A percentile compares a stretch with the other conserved stretches of the same genome.
Evolutionary conservation across 805 yeast species (phyloP).

Genomic region (Ogataea salicorniae): DNA sequence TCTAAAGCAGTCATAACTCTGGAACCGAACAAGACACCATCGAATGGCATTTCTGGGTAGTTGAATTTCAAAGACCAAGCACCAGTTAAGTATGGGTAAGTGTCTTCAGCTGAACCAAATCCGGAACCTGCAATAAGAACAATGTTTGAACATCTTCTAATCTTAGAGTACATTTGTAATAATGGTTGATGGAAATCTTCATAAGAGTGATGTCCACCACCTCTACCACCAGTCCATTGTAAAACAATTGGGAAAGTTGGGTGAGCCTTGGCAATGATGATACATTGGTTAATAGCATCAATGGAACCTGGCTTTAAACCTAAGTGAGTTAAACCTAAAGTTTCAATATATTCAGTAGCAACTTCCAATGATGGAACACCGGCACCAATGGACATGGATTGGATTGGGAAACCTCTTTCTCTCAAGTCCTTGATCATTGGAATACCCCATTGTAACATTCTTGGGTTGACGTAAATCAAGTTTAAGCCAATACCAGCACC

Average conservation of each 20-base stretch:
- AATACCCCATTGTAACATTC: slow-evolving; percentile 98
- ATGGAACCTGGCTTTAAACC: slow-evolving; percentile 98
- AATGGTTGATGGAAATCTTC: slow-evolving; percentile 99
- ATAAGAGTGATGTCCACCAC: slow-evolving; percentile 99
- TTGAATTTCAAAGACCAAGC: slow-evolving; percentile 83
- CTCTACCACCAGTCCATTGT: slow-evolving; percentile 99
- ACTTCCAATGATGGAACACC: slow-evolving; percentile 99
- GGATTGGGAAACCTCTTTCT: slow-evolving; percentile 90
- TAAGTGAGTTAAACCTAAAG: slow-evolving; percentile 86
- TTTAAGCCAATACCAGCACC: slow-evolving; percentile 91
- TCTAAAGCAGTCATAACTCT: slow-evolving; percentile 97
- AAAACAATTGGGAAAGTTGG: slow-evolving; percentile 94
- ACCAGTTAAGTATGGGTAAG: slow-evolving; percentile 97
- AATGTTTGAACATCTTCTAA: slow-evolving; percentile 87
- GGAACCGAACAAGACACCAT: slow-evolving; percentile 93
- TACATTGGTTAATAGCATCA: slow-evolving; percentile 82
- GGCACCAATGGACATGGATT: slow-evolving; percentile 96
- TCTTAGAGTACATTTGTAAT: slow-evolving; percentile 89
- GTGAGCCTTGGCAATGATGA: slow-evolving; percentile 90
- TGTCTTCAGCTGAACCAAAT: slow-evolving; percentile 93
- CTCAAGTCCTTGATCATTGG: slow-evolving; percentile 89
- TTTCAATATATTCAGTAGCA: slow-evolving; percentile 91
- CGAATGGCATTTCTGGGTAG: slow-evolving; percentile 98
- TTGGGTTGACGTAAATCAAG: slow-evolving; percentile 93
- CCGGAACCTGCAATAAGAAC: slow-evolving; percentile 96